These are phyloP conservation scores for Lycium barbarum DNA, from an alignment of 257 asterid genomes.

Conservation along the genomic window DNA sequence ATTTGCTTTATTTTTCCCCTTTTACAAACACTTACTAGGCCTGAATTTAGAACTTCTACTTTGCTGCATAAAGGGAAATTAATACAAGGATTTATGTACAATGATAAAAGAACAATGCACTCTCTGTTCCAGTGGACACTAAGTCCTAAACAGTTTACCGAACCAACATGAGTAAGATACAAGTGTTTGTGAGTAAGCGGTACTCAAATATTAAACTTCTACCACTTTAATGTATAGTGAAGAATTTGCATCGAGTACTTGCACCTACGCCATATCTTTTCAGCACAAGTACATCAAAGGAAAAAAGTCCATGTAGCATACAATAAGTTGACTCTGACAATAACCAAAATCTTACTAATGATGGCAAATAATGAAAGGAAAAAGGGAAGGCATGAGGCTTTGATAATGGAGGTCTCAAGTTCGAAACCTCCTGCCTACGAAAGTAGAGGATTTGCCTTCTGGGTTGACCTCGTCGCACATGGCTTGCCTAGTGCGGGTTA, in stretches of 20 bases:
- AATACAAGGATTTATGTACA: background rate
- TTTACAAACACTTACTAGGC: background rate
- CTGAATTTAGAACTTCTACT: background rate
- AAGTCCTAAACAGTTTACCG: background rate
- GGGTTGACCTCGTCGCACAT: too few relatives aligned
- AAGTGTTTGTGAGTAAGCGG: background rate
- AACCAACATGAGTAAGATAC: background rate
- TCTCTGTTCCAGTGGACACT: background rate
- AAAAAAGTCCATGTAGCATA: background rate
- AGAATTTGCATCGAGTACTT: background rate
- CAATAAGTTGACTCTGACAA: background rate
- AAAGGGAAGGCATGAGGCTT: background rate
- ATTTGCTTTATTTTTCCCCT: background rate
- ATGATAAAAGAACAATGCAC: background rate
- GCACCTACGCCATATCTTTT: background rate
- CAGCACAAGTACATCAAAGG: background rate
- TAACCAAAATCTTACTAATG: conserved; percentile 13
- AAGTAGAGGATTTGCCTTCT: too few relatives aligned
- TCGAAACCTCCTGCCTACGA: too few relatives aligned
- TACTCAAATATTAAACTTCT: background rate
- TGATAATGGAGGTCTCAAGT: too few relatives aligned
- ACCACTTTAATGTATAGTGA: background rate
- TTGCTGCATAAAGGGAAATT: background rate
- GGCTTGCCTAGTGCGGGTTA: too few relatives aligned
- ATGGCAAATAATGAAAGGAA: conserved; percentile 33